Evolutionary conservation across 257 asterid species (phyloP).

Genomic region (Scutellaria baicalensis): DNA sequence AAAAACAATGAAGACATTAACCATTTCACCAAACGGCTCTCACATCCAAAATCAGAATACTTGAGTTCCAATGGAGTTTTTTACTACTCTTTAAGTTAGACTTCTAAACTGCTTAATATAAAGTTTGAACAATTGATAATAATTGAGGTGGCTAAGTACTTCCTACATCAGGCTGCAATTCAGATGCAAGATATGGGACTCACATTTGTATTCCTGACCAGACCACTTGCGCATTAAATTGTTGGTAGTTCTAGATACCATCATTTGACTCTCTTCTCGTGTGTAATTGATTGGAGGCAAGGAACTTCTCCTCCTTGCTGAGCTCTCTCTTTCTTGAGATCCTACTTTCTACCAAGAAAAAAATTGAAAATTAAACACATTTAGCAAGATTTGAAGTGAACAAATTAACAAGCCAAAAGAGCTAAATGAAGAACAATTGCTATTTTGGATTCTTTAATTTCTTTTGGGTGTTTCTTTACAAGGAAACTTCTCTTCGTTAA

Average conservation of each 20-base stretch:
- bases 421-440: neutral
- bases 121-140: constrained; percentile 5
- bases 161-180: constrained; percentile 5
- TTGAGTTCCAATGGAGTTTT: neutral
- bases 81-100: neutral
- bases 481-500: neutral
- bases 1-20: neutral
- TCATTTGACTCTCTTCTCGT: constrained; percentile 66
- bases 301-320: constrained; percentile 51
- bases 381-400: constrained; percentile 17
- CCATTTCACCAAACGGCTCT: neutral
- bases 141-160: neutral
- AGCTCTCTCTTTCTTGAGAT: constrained; percentile 86
- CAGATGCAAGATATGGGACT: constrained; percentile 20
- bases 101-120: neutral
- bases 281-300: constrained; percentile 49
- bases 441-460: neutral
- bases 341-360: constrained; percentile 49
- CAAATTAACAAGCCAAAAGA: constrained; percentile 4
- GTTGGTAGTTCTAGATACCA: constrained; percentile 53
- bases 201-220: constrained; percentile 67
- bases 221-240: constrained; percentile 67
- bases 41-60: neutral
- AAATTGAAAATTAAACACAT: constrained; percentile 6
- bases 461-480: neutral